Percentiles rank a stretch among this genome's conserved stretches.
phyloP scores from a whole-genome alignment of 306 rosid species.

The Dalbergia oliveri region DNA sequence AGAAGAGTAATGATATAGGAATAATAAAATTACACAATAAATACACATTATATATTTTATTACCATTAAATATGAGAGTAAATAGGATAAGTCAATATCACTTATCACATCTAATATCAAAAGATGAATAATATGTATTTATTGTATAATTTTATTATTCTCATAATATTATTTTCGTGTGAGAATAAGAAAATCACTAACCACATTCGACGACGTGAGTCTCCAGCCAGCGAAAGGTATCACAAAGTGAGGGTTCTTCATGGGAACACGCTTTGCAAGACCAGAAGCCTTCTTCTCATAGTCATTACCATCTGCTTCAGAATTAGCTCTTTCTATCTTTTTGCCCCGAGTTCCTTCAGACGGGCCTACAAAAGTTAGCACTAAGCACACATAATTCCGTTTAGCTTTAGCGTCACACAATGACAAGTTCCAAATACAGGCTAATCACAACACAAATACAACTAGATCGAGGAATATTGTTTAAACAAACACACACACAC shows the following conservation, averaged over 20 bases:
- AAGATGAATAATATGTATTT: too few relatives aligned
- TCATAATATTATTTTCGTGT: too few relatives aligned
- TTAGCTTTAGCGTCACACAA: neutral
- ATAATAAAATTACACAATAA: too few relatives aligned
- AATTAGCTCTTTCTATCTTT: neutral
- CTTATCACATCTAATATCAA: too few relatives aligned
- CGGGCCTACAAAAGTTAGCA: neutral
- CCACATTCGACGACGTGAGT: neutral
- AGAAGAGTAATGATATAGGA: too few relatives aligned
- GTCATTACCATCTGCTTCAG: neutral
- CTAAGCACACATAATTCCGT: neutral
- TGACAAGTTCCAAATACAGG: neutral
- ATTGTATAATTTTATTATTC: too few relatives aligned
- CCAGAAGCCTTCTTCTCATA: neutral
- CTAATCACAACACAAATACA: neutral
- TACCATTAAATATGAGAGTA: too few relatives aligned
- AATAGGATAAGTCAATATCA: too few relatives aligned
- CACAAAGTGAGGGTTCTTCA: slow-evolving; percentile 3
- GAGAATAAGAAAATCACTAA: neutral
- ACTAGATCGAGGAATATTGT: too few relatives aligned
- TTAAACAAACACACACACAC: too few relatives aligned
- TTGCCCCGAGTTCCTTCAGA: neutral
- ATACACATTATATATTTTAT: too few relatives aligned
- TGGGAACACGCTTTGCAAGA: neutral
- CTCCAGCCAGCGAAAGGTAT: neutral